Percentiles rank a stretch among this genome's conserved stretches.
Conservation (phyloP, 176 grass and related monocot species). For the Zea luxurians region DNA sequence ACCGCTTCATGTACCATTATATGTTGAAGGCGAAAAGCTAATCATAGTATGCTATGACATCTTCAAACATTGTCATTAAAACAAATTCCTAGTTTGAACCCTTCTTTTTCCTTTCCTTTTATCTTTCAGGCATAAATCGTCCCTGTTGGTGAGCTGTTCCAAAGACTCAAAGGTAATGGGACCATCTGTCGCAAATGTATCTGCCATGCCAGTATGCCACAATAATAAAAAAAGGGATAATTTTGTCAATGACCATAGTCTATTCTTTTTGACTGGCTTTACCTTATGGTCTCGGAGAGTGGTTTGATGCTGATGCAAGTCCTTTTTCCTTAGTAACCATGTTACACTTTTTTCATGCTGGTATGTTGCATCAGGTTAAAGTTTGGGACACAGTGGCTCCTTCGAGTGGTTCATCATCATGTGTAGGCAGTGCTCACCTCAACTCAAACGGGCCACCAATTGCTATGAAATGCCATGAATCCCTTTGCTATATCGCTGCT, state of each 20-base stretch:
- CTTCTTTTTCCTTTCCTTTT: slow-evolving; percentile 16
- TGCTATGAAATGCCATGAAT: slow-evolving; percentile 64
- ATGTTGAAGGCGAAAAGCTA: background rate
- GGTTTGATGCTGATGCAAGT: slow-evolving; percentile 21
- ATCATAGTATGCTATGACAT: slow-evolving; percentile 11
- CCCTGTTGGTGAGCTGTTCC: slow-evolving; percentile 84
- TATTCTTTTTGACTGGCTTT: background rate
- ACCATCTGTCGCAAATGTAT: background rate
- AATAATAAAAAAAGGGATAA: background rate
- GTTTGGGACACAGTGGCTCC: slow-evolving; percentile 72
- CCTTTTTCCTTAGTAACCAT: slow-evolving; percentile 9
- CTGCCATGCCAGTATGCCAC: background rate
- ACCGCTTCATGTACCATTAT: background rate
- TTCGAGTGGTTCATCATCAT: slow-evolving; percentile 69
- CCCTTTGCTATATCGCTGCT: slow-evolving; percentile 73
- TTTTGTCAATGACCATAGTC: background rate
- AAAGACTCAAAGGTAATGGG: slow-evolving; percentile 80
- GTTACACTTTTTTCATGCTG: slow-evolving; percentile 18
- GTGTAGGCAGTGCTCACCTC: slow-evolving; percentile 66
- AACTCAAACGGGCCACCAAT: slow-evolving; percentile 46
- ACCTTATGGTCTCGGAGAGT: background rate
- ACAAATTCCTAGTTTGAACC: background rate
- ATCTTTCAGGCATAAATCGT: slow-evolving; percentile 75
- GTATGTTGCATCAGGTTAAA: slow-evolving; percentile 59
- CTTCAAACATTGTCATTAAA: background rate